Base-by-base conservation (phyloP, 306 rosid species). In the Dicorynia guianensis region DNA sequence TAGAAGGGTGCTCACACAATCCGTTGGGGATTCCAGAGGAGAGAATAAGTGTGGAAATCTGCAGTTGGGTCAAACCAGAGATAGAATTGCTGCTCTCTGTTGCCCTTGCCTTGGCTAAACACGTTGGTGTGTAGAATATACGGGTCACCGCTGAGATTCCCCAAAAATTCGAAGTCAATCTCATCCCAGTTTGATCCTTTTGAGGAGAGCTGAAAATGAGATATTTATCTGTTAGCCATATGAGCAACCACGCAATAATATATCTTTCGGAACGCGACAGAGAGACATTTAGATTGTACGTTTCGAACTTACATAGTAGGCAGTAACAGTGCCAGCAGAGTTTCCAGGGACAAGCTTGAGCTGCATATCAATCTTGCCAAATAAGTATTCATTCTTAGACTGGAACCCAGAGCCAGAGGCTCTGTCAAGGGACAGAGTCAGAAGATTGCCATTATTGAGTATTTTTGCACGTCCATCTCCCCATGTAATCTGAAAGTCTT, bases 251-350 rank as follows among this genome's bases (percentile, higher is more conserved):
- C 6, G 15, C 33, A 71, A 48, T 1, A 71, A 48, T 1, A 4
- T 10, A 40, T 6, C 9, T 10, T 40, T 14, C 7, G 4, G 4
- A 13, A 46, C 50, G 12, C 3, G 5, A 11, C n/a, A 25, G 30
- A 46, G 12, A 46, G 14, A 11, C n/a, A 46, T 5, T 11, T 11
- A 46, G n/a, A 15, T 12, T 7, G n/a, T 39, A 9, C 30, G 1
- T 25, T 52, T n/a, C 7, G 13, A 56, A 69, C 93, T 83, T 77
- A 91, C 91, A 20, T 91, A 91, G 73, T 88, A 91, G 11, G 93
- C 87, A 0, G 96, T 88, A 72, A 86, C 96, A 2, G 93, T 91
- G 62, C 96, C 96, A 2, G 93, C 96, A 2, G 96, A 90, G 77
- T 90, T 85, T 11, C 90, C 88, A 0, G 86, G 63, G 2, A 91